Base-by-base conservation (phyloP, 139 green algal genomes). In the Chlorella sorokiniana region DNA sequence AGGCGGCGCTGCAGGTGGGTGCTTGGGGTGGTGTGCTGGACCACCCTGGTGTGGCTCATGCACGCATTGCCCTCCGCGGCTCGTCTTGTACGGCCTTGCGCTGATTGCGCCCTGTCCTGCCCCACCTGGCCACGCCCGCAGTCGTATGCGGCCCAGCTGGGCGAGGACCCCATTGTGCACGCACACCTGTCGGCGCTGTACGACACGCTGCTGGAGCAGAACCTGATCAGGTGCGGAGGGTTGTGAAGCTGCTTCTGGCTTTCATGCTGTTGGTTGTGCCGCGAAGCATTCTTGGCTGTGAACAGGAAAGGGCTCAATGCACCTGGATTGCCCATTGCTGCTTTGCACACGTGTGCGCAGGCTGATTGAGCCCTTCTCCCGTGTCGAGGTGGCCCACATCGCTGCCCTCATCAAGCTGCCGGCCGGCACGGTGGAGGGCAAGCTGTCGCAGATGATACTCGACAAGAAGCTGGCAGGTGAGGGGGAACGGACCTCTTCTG, bases 381-480 rank as follows among this genome's bases (percentile, higher is more conserved):
- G 93, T 0, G 97, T 99, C 35, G 95, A 99, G 88, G 94, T 99
- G 31, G 68, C 84, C 3, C 95, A 99, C 89, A 75, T 99, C 8
- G 97, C 97, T 3, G 41, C 81, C 1, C 92, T 99, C 41, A 98
- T 99, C 74, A 78, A 93, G 37, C 90, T 99, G 83, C 95, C 95
- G 1, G 6, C 91, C 29, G 69, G 89, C 1, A 82, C 74, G 5
- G 95, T 99, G 69, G 94, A 98, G 89, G 64, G 78, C 41, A 99
- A 99, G 92, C 90, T 99, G 9, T 95, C 89, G 42, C 93, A 96
- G 90, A 99, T 99, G 96, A 99, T 99, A 77, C 84, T 99, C 87
- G 97, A 99, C 90, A 94, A 96, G 82, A 98, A 98, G 87, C 93
- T 99, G 72, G 86, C 77, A 23, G 95, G 93, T 75, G 96, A 88